Percentiles rank a stretch among this genome's conserved stretches.
Conservation (phyloP, 2,329 filamentous ascomycete genomes). For the Triangularia verruculosa region DNA sequence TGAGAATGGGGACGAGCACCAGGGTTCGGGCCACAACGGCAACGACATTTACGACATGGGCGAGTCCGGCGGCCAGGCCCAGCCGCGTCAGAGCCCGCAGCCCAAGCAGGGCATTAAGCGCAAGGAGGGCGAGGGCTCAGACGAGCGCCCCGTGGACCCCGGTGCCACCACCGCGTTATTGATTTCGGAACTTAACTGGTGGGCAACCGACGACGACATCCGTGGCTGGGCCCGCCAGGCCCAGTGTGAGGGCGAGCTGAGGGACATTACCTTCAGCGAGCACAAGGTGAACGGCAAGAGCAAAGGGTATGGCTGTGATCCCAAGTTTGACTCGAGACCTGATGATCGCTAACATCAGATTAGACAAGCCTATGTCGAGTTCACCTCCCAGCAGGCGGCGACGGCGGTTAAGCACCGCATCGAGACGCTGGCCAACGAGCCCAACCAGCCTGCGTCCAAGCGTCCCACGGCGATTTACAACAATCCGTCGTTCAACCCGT, state of each 20-base stretch:
- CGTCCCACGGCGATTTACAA: conserved; percentile 74
- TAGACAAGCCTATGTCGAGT: conserved; percentile 79
- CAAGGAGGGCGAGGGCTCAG: conserved; percentile 58
- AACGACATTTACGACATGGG: neutral
- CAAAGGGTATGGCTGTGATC: conserved; percentile 70
- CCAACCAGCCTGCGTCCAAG: conserved; percentile 57
- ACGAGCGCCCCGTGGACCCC: conserved; percentile 57
- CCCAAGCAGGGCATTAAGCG: conserved; percentile 57
- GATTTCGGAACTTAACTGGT: conserved; percentile 91
- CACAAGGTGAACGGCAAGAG: conserved; percentile 99
- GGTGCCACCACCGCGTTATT: conserved; percentile 69
- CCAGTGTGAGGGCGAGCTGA: conserved; percentile 78
- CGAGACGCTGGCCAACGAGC: conserved; percentile 58
- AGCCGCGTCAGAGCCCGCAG: conserved; percentile 27
- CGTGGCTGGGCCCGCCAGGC: conserved; percentile 80
- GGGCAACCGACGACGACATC: conserved; percentile 93
- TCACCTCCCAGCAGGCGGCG: conserved; percentile 77
- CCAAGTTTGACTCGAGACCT: neutral
- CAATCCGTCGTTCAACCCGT: conserved; percentile 76
- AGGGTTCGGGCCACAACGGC: conserved; percentile 25
- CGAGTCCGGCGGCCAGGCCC: conserved; percentile 34
- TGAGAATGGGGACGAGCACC: conserved; percentile 40
- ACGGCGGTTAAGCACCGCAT: conserved; percentile 81
- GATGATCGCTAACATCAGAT: conserved; percentile 15
- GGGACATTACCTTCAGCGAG: conserved; percentile 94